Base-by-base conservation (phyloP, 2,329 filamentous ascomycete species). In the Colletotrichum theobromicola region DNA sequence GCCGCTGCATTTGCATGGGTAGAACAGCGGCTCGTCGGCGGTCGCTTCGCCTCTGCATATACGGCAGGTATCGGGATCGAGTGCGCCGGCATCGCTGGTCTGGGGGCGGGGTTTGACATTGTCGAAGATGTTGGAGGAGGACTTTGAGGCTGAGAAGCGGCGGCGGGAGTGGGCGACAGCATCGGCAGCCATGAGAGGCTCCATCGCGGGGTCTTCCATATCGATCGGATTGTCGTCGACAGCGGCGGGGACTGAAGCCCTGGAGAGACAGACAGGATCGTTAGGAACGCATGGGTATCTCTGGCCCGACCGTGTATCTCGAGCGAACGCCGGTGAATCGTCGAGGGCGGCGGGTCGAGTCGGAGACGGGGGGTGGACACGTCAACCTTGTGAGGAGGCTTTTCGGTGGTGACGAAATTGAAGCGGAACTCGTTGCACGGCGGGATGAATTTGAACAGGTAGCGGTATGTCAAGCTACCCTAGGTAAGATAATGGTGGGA, bases 1-100 rank as follows among this genome's bases (percentile, higher is more conserved):
- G 72, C 97, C 97, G 82, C 95, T 98, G 87, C 97, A 99, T 88
- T 98, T 98, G 92, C 97, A 99, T 7, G 97, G 97, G 82, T 97
- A 97, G 87, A 98, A 99, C 50, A 99, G 90, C 74, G 95, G 95
- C 82, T 98, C 97, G 5, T 94, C 90, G 5, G 89, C 84, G 2
- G 94, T 94, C 70, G 91, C 95, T 84, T 99, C 97, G 67, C 95
- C 95, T 79, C 97, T 92, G 85, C 97, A 99, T 88, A 99, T 99
- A 75, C 97, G 93, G 87, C 97, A 99, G n/a, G 95, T 97, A 81
- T 98, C 94, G 71, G 90, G 88, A 69, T 94, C 92, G 37, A 74
- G 75, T 21, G 63, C 72, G 71, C 70, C 74, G n/a, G 70, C 66
- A 67, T 71, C 75, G 68, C 72, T 70, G 30, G 50, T 21, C 24